Evolutionary conservation across 2,329 filamentous ascomycete genomes (phyloP).

Genomic region (Pleoardoris graminearum): DNA sequence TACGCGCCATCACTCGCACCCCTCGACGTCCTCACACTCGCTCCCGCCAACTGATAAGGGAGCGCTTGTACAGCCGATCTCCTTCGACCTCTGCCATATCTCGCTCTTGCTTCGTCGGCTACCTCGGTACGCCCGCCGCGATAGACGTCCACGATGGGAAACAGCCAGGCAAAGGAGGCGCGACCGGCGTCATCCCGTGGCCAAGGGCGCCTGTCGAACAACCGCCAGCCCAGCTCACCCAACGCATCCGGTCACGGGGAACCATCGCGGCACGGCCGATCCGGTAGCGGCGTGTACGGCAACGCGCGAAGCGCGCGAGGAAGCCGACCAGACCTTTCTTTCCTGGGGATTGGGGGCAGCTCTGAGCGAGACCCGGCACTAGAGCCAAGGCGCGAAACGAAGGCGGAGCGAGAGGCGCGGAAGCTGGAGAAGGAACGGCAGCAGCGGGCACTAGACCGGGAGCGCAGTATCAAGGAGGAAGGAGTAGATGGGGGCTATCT

Average conservation of each 20-base stretch:
- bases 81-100: background rate
- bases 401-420: slow-evolving; percentile 85
- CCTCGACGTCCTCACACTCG: slow-evolving; percentile 15
- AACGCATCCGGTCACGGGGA: slow-evolving; percentile 30
- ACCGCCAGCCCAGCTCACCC: slow-evolving; percentile 38
- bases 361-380: slow-evolving; percentile 55
- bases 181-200: slow-evolving; percentile 40
- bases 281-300: slow-evolving; percentile 47
- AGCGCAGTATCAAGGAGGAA: slow-evolving; percentile 87
- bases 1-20: slow-evolving; percentile 33
- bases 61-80: slow-evolving; percentile 15
- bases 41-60: slow-evolving; percentile 12
- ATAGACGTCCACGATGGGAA: slow-evolving; percentile 46
- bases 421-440: slow-evolving; percentile 80
- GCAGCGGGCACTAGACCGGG: slow-evolving; percentile 77
- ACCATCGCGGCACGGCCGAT: slow-evolving; percentile 33
- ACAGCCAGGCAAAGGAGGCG: slow-evolving; percentile 54
- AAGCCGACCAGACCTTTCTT: slow-evolving; percentile 62
- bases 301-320: slow-evolving; percentile 53
- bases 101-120: slow-evolving; percentile 10
- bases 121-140: slow-evolving; percentile 20
- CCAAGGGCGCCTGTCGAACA: slow-evolving; percentile 39
- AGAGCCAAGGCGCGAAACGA: slow-evolving; percentile 77
- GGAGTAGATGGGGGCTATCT: slow-evolving; percentile 92
- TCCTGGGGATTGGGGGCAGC: slow-evolving; percentile 58